Conservation (phyloP, 371 early-diverging fungal species). For the Actinomortierella wolfii region DNA sequence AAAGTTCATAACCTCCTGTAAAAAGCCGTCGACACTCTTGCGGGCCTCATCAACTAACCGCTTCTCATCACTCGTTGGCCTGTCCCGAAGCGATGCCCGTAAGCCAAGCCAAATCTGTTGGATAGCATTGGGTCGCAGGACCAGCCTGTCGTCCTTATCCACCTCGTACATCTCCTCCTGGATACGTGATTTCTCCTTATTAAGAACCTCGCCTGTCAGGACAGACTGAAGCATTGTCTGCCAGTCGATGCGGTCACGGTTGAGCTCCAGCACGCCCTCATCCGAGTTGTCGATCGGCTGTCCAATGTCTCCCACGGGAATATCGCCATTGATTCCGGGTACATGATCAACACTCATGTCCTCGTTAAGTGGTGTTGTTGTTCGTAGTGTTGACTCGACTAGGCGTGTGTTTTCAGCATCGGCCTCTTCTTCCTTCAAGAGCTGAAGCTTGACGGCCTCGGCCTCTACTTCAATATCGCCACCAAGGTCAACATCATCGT, state of each 20-base stretch:
- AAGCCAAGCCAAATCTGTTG: conserved; percentile 81
- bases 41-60: conserved; percentile 70
- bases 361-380: background rate
- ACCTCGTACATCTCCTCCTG: conserved; percentile 56
- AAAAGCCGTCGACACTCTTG: conserved; percentile 61
- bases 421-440: background rate
- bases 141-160: too few relatives aligned
- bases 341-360: background rate
- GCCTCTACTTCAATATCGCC: conserved; percentile 7
- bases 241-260: conserved; percentile 80
- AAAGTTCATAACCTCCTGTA: conserved; percentile 71
- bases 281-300: conserved; percentile 34
- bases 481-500: conserved; percentile 15
- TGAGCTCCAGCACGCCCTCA: conserved; percentile 52
- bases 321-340: background rate
- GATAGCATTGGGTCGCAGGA: conserved; percentile 50
- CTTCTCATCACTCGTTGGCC: conserved; percentile 69
- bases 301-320: background rate
- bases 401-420: background rate
- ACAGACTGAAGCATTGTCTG: conserved; percentile 87
- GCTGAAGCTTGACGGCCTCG: conserved; percentile 2
- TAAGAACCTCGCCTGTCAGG: conserved; percentile 84
- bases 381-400: background rate
- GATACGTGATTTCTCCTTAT: conserved; percentile 79
- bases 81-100: conserved; percentile 68